Evolutionary conservation across 768 basidiomycete genomes (phyloP), one percentile per base, ranked within the genome.

Genomic region (Pisolithus microcarpus): DNA sequence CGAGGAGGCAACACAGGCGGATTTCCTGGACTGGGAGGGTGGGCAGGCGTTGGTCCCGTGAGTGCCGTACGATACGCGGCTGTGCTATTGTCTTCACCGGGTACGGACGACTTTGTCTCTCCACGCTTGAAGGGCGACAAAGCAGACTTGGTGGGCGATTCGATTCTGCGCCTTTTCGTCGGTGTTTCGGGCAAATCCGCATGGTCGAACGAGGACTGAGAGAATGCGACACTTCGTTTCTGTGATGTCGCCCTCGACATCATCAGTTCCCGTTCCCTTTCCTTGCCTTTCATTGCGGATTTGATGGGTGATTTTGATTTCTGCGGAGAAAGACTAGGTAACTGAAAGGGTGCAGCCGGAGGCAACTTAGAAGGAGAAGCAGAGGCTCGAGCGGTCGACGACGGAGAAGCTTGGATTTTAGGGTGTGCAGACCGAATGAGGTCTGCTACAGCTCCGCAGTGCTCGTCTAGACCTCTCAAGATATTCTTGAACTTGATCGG

Each of bases 151-250:
- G 60, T 48, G n/a, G 55, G 46, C 8, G 56, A 44, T 8, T 65
- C 65, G 3, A 65, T 43, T 48, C 66, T 74, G 36, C 66, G 65
- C 56, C 64, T 73, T 54, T 77, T 77, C 31, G 66, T 69, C 0
- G 76, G 77, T 5, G 77, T 72, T 46, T 67, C 64, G 5, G 73
- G 72, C 49, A 71, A 49, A 52, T 66, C 24, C 24, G 65, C 38
- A 19, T 63, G 15, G 46, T 59, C 43, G 7, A 52, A 42, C 18
- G 57, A 57, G 8, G 43, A 18, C 11, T 28, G 49, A 4, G 52
- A 49, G 10, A 64, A 61, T 3, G 46, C 46, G 3, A 65, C 56
- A 1, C 38, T 37, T 7, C 70, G 72, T 59, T 76, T 78, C 52
- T 67, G 68, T 4, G 74, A 66, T 5, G 64, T 62, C 50, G 72